These are phyloP conservation scores for Cystofilobasidium ferigula DNA, from an alignment of 768 basidiomycete genomes.

Conservation along the genomic window DNA sequence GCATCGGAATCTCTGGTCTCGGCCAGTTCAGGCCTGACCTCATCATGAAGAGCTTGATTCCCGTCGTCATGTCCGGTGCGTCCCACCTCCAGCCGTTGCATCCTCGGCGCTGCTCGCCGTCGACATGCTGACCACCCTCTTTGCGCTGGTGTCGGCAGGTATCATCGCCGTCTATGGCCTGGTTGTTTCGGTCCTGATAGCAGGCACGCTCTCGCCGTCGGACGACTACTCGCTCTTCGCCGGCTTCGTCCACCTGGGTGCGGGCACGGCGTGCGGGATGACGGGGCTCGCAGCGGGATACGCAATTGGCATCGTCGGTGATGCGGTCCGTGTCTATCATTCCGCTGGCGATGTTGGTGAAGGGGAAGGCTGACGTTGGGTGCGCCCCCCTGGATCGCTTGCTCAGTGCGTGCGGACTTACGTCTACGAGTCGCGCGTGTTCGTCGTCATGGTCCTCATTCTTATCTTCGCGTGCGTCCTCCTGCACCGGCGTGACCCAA, in stretches of 20 bases:
- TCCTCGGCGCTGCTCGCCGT: constrained; percentile 12
- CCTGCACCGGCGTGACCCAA: too few relatives aligned
- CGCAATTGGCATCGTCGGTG: constrained; percentile 87
- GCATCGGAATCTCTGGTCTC: constrained; percentile 91
- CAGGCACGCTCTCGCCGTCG: constrained; percentile 52
- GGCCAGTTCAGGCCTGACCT: constrained; percentile 90
- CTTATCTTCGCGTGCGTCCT: constrained; percentile 45
- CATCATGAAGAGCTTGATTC: constrained; percentile 65
- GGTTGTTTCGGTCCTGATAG: constrained; percentile 86
- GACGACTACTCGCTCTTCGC: constrained; percentile 68
- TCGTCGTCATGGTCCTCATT: constrained; percentile 92
- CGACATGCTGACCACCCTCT: neutral
- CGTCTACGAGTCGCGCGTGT: constrained; percentile 77
- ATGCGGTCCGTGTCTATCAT: constrained; percentile 55
- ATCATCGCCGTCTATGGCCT: constrained; percentile 92
- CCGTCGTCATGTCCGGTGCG: constrained; percentile 42
- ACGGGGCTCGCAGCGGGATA: constrained; percentile 89
- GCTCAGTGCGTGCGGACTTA: constrained; percentile 77
- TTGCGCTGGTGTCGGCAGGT: constrained; percentile 15
- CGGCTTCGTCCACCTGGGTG: constrained; percentile 84
- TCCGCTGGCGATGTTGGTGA: neutral
- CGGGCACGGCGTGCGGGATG: constrained; percentile 78
- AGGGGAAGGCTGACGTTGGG: neutral
- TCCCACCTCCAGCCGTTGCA: neutral
- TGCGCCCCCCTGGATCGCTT: neutral